Evolutionary conservation across 176 grass and related monocot genomes (phyloP).

Genomic region (Tillandsia leiboldiana): DNA sequence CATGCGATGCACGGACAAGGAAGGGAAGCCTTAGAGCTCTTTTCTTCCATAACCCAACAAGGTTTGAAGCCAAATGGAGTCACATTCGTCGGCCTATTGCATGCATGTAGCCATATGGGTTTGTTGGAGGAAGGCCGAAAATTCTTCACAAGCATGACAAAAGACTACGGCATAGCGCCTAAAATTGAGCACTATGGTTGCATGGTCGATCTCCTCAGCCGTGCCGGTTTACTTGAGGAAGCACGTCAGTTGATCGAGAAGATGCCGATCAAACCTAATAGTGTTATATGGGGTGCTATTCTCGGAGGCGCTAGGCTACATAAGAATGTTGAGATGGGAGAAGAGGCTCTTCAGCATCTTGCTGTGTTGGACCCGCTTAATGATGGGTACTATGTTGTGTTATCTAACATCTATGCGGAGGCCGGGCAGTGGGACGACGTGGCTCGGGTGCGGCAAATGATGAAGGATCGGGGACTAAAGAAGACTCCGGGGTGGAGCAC

Average conservation of each 20-base stretch:
- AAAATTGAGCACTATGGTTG: conserved; percentile 40
- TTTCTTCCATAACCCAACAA: conserved; percentile 16
- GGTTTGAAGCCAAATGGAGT: conserved; percentile 18
- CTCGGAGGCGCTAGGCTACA: conserved; percentile 22
- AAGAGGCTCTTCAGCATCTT: conserved; percentile 19
- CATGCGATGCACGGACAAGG: conserved; percentile 37
- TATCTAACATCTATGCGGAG: conserved; percentile 35
- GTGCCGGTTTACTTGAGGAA: conserved; percentile 24
- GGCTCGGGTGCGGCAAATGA: conserved; percentile 8
- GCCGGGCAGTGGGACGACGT: conserved; percentile 24
- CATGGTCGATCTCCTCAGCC: conserved; percentile 37
- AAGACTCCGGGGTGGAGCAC: conserved; percentile 32
- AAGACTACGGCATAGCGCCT: conserved; percentile 20
- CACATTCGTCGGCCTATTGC: conserved; percentile 30
- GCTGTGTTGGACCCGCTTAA: conserved; percentile 20
- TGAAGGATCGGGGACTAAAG: conserved; percentile 33
- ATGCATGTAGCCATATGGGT: conserved; percentile 34
- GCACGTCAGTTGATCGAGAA: conserved; percentile 23
- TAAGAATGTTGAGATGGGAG: conserved; percentile 25
- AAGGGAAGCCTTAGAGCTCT: conserved; percentile 26
- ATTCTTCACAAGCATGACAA: conserved; percentile 27
- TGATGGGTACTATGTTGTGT: conserved; percentile 26
- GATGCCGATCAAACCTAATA: conserved; percentile 29
- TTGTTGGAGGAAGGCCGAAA: conserved; percentile 17
- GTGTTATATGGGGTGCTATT: conserved; percentile 26